Evolutionary conservation across 2,329 filamentous ascomycete genomes (phyloP).

Genomic region (Coniochaeta sp.): DNA sequence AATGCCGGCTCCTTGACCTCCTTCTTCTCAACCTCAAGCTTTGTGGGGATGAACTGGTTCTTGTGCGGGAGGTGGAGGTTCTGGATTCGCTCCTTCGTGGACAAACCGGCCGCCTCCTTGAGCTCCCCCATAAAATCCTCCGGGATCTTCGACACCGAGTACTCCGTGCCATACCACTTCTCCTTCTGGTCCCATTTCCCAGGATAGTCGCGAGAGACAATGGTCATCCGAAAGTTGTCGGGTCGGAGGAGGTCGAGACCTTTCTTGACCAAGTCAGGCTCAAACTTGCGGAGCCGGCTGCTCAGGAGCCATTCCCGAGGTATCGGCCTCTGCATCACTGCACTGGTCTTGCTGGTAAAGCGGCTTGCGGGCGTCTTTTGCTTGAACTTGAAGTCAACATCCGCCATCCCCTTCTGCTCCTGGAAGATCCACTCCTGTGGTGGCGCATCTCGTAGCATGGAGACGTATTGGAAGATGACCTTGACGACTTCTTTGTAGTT

Average conservation of each 20-base stretch:
- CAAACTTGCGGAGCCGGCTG: conserved; percentile 70
- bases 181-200: conserved; percentile 83
- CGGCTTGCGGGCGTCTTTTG: conserved; percentile 86
- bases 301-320: conserved; percentile 85
- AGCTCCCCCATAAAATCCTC: conserved; percentile 67
- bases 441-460: conserved; percentile 70
- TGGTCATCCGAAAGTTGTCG: conserved; percentile 81
- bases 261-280: conserved; percentile 66
- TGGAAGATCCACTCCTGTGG: conserved; percentile 92
- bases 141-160: conserved; percentile 75
- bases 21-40: conserved; percentile 91
- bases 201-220: conserved; percentile 78
- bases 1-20: conserved; percentile 70
- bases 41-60: conserved; percentile 93
- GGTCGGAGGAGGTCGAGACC: conserved; percentile 69
- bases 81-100: conserved; percentile 51
- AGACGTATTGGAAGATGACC: conserved; percentile 84
- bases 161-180: conserved; percentile 97
- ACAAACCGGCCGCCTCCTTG: conserved; percentile 52
- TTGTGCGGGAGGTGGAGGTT: conserved; percentile 81
- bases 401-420: conserved; percentile 82
- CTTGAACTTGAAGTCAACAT: conserved; percentile 91
- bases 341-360: conserved; percentile 79
- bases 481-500: conserved; percentile 78
- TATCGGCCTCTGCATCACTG: conserved; percentile 85